Conservation (phyloP, 345 rosid genomes). For the Noccaea bulbosa region DNA sequence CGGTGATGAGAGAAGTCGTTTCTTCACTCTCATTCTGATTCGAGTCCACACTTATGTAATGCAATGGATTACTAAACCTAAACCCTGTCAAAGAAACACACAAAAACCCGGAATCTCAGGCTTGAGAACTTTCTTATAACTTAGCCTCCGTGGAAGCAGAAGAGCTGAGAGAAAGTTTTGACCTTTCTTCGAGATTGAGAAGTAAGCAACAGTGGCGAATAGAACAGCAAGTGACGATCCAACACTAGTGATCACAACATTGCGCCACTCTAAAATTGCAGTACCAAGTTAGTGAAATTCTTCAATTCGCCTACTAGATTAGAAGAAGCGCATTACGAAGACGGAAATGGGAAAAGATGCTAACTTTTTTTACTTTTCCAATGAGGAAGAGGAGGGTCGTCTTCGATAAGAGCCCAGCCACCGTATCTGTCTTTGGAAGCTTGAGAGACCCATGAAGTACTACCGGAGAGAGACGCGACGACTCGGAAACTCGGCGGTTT, state of each 20-base stretch:
- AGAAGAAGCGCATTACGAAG: no score
- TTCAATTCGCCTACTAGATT: no score
- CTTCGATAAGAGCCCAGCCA: conserved; percentile 64
- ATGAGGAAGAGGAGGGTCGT: conserved; percentile 44
- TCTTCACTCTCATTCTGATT: conserved; percentile 40
- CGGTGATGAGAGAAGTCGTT: conserved; percentile 23
- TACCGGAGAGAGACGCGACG: conserved; percentile 52
- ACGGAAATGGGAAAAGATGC: no score
- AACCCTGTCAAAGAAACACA: conserved; percentile 50
- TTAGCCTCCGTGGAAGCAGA: no score
- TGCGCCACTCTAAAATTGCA: conserved; percentile 52
- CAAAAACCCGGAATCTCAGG: conserved; percentile 9
- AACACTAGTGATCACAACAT: conserved; percentile 51
- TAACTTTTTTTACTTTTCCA: conserved; percentile 50
- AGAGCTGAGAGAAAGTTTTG: neutral
- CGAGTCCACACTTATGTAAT: conserved; percentile 34
- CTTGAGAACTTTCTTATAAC: no score
- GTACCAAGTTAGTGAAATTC: neutral
- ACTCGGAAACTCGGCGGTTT: conserved; percentile 41
- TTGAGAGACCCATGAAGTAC: conserved; percentile 60
- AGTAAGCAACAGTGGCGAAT: conserved; percentile 64
- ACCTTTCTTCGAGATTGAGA: conserved; percentile 65
- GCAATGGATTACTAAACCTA: conserved; percentile 48
- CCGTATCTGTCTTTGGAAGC: conserved; percentile 48
- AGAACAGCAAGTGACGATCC: conserved; percentile 58